A percentile compares a stretch with the other conserved stretches of the same genome.
These are phyloP conservation scores for Vitis hybrid DNA, from an alignment of 177 flowering plant genomes.

Conservation along the genomic window DNA sequence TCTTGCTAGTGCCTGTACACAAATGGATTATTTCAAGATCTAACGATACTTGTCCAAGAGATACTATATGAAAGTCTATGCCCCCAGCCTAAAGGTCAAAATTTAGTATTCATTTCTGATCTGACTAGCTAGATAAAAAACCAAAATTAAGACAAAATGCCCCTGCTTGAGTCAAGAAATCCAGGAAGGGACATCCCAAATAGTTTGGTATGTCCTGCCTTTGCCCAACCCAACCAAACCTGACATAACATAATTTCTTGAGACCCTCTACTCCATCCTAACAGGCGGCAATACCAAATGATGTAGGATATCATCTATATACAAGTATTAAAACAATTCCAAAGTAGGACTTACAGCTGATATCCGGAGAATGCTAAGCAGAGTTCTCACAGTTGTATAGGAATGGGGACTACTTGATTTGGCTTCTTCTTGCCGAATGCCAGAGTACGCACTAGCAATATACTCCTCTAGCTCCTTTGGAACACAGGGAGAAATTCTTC, in stretches of 20 bases:
- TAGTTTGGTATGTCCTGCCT: background rate
- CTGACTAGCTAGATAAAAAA: background rate
- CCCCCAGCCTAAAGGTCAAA: no score
- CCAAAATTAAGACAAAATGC: background rate
- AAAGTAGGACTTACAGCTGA: conserved; percentile 69
- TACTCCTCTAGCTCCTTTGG: conserved; percentile 95
- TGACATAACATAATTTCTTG: background rate
- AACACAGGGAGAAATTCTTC: conserved; percentile 71
- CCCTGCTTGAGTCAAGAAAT: background rate
- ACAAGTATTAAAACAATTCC: background rate
- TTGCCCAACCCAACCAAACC: background rate
- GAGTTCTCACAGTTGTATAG: conserved; percentile 90
- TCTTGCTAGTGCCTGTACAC: conserved; percentile 86
- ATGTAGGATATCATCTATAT: background rate
- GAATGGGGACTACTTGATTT: conserved; percentile 87
- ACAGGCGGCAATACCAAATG: background rate
- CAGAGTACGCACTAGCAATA: conserved; percentile 87
- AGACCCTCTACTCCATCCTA: background rate
- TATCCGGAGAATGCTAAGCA: conserved; percentile 95
- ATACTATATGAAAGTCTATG: background rate
- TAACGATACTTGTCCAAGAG: background rate
- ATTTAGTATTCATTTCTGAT: background rate
- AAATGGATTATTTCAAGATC: conserved; percentile 3
- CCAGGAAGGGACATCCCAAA: background rate
- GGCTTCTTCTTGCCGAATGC: conserved; percentile 96